Percentiles rank a stretch among this genome's conserved stretches.
Conservation (phyloP, 1,284 basidiomycete genomes). For the Tylopilus orsonianus region DNA sequence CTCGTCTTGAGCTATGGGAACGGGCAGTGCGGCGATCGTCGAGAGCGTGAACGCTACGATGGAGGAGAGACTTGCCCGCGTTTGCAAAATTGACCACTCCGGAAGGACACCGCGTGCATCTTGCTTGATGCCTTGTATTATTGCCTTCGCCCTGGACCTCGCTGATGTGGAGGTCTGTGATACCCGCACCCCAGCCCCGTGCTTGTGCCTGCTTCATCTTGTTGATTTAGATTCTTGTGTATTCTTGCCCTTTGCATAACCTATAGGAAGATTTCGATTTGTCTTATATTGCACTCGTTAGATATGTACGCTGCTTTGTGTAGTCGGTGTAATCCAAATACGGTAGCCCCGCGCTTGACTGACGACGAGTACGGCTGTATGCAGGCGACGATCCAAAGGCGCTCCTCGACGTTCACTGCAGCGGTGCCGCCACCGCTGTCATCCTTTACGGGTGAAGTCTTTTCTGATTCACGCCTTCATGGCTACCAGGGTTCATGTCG, state of each 20-base stretch:
- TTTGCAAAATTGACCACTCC: no score
- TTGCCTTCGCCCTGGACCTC: background rate
- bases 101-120: no score
- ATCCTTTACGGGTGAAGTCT: conserved; percentile 31
- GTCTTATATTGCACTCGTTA: background rate
- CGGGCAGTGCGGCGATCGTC: conserved; percentile 22
- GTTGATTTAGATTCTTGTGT: conserved; percentile 1
- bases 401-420: conserved; percentile 27
- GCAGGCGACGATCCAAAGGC: conserved; percentile 27
- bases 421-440: conserved; percentile 2
- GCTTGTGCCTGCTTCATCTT: background rate
- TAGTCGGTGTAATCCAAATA: conserved; percentile 12
- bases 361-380: conserved; percentile 15
- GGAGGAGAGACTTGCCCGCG: no score
- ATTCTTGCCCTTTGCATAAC: background rate
- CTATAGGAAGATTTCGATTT: background rate
- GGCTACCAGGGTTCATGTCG: conserved; percentile 46
- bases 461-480: conserved; percentile 45
- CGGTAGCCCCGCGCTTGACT: conserved; percentile 3
- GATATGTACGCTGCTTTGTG: background rate
- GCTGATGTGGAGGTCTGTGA: background rate
- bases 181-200: background rate
- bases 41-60: conserved; percentile 8
- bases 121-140: background rate
- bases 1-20: conserved; percentile 34